Conservation (phyloP, 2,329 filamentous ascomycete genomes). For the Aspergillus fischeri region DNA sequence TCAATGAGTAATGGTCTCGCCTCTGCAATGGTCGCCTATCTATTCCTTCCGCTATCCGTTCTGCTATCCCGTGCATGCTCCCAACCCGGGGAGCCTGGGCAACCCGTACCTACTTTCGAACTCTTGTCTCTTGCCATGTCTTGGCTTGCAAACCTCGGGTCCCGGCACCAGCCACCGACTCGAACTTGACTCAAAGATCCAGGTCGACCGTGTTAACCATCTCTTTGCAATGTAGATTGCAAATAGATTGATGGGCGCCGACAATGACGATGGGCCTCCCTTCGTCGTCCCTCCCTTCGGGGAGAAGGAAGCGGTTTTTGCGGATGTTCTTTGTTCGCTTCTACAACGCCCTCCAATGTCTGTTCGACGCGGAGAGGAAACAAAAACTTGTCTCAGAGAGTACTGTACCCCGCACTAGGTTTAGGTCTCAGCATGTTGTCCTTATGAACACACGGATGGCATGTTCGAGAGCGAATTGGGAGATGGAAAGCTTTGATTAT, state of each 20-base stretch:
- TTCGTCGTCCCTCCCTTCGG: slow-evolving; percentile 30
- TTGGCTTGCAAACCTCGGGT: slow-evolving; percentile 45
- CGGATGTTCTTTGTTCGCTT: slow-evolving; percentile 91
- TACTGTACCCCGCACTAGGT: slow-evolving; percentile 75
- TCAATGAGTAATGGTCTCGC: slow-evolving; percentile 13
- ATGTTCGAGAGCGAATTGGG: slow-evolving; percentile 23
- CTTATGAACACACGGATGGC: slow-evolving; percentile 11
- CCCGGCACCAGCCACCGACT: slow-evolving; percentile 51
- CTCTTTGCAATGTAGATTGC: slow-evolving; percentile 52
- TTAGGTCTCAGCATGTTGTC: slow-evolving; percentile 13
- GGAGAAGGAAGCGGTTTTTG: slow-evolving; percentile 75
- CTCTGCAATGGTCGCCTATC: slow-evolving; percentile 12
- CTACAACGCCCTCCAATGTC: slow-evolving; percentile 58
- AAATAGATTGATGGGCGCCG: slow-evolving; percentile 56
- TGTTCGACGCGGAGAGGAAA: slow-evolving; percentile 62
- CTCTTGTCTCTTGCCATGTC: slow-evolving; percentile 21
- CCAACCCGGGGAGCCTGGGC: slow-evolving; percentile 39
- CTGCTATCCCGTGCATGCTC: slow-evolving; percentile 47
- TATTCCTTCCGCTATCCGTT: slow-evolving; percentile 10
- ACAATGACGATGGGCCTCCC: slow-evolving; percentile 30
- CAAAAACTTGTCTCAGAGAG: slow-evolving; percentile 94
- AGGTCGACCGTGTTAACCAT: slow-evolving; percentile 66
- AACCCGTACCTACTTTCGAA: slow-evolving; percentile 37
- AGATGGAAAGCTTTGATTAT: slow-evolving; percentile 15
- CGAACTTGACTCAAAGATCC: slow-evolving; percentile 46